Percentiles rank a stretch among this genome's conserved stretches.
phyloP scores from a whole-genome alignment of 208 protist genomes.

The Trypanosoma conorhini region DNA sequence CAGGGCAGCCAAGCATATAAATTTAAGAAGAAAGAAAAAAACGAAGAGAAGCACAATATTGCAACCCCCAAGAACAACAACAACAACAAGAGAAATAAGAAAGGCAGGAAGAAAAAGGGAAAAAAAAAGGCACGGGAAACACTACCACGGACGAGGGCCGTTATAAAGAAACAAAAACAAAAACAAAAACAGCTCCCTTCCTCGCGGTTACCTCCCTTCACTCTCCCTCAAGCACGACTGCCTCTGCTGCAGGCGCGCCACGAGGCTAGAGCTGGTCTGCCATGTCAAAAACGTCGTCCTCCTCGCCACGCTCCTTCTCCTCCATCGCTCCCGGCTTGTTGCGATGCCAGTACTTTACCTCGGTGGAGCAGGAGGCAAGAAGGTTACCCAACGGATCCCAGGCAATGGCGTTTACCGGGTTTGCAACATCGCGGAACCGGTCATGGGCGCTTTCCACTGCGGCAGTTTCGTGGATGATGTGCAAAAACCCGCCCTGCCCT shows the following conservation, averaged over 20 bases:
- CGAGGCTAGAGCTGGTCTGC: constrained; percentile 18
- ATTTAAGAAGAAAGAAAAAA: constrained; percentile 11
- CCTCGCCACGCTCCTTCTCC: constrained; percentile 73
- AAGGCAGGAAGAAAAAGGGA: no score
- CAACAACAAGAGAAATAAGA: no score
- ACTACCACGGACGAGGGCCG: not conserved
- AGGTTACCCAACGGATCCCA: constrained; percentile 86
- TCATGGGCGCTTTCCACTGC: constrained; percentile 76
- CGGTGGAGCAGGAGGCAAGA: constrained; percentile 68
- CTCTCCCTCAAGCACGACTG: not conserved
- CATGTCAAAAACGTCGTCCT: constrained; percentile 71
- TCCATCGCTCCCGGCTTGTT: constrained; percentile 87
- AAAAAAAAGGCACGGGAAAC: not conserved
- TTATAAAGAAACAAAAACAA: not conserved
- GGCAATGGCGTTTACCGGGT: constrained; percentile 71
- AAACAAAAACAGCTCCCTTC: not conserved
- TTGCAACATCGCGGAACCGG: constrained; percentile 77
- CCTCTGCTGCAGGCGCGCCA: not conserved
- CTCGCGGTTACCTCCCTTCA: not conserved
- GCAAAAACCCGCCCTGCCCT: constrained; percentile 57
- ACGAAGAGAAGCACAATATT: not conserved
- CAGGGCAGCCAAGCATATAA: not conserved
- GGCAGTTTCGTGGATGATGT: constrained; percentile 59
- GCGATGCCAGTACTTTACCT: constrained; percentile 89
- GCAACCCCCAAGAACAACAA: no score